Base-by-base conservation (phyloP, 2,329 filamentous ascomycete genomes). In the Tolypocladium sp. region DNA sequence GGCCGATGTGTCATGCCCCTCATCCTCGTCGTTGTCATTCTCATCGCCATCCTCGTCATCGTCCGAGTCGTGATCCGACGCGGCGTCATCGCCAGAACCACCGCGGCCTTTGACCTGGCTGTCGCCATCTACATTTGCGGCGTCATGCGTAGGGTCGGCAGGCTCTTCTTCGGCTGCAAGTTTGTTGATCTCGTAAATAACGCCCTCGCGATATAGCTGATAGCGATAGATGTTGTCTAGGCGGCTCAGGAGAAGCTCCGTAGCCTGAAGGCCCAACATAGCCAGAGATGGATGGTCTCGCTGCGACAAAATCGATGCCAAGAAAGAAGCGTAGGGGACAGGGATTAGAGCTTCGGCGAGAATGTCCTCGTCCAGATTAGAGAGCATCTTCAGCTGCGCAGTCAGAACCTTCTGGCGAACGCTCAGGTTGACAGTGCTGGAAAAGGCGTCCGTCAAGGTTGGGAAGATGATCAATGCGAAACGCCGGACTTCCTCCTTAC, bases 351-450 rank as follows among this genome's bases (percentile, higher is more conserved):
- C 89, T 66, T 97, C 93, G 62, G 91, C 83, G 4, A 99, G 82
- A 56, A 99, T 91, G 42, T 83, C 80, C 51, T 85, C 86, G 66
- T 97, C 91, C n/a, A 99, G 77, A 64, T 97, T 96, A 15, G 92
- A 96, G 12, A 99, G 82, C 91, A 99, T 97, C 76, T 97, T 97
- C 52, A 97, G 78, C 69, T 99, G 94, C n/a, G 93, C 94, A 25
- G 86, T 91, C 40, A 99, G 81, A 3, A 99, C 94, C 74, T 96
- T 97, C 70, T 97, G 91, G 27, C 95, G 89, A 46, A 99, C 94
- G 59, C 86, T 91, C 20, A 97, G 77, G 69, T 99, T 99, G 63
- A 99, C 93, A 0, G 94, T 99, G 73, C 94, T 97, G 13, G 94
- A 97, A 70, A 96, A 99, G 0, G 92, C 93, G 71, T 99, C 92